Conservation (phyloP, 805 yeast genomes). For the Teunomyces aglyptinius region DNA sequence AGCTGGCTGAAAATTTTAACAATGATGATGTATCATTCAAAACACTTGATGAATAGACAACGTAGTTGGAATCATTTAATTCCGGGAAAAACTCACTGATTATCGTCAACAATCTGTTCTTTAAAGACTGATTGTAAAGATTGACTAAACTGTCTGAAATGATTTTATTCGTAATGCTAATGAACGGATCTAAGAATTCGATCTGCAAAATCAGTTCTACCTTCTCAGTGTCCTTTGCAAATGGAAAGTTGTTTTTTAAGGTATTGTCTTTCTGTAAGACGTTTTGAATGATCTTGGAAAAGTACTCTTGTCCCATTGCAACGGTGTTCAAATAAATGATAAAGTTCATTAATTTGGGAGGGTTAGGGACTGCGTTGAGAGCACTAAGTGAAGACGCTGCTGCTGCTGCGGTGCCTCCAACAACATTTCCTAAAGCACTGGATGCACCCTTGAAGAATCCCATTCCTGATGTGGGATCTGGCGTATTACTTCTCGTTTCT, state of each 20-base stretch:
- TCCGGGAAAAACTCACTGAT: constrained; percentile 45
- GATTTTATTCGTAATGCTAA: constrained; percentile 9
- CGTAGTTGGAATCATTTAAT: constrained; percentile 25
- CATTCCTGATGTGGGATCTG: constrained; percentile 18
- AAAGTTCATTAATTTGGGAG: constrained; percentile 54
- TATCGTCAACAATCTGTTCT: constrained; percentile 41
- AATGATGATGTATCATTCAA: constrained; percentile 37
- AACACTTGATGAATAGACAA: constrained; percentile 25
- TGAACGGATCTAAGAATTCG: constrained; percentile 34
- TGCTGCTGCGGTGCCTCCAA: constrained; percentile 26
- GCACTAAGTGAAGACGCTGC: constrained; percentile 15
- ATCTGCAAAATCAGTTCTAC: constrained; percentile 27
- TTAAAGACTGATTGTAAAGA: constrained; percentile 49
- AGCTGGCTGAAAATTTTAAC: constrained; percentile 53
- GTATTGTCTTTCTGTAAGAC: constrained; percentile 25
- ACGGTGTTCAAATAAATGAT: constrained; percentile 72
- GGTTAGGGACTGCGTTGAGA: constrained; percentile 28
- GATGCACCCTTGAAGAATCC: constrained; percentile 46
- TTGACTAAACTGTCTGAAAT: constrained; percentile 40
- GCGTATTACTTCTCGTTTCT: constrained; percentile 29
- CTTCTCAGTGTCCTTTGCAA: constrained; percentile 35
- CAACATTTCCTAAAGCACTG: constrained; percentile 44
- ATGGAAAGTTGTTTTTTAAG: constrained; percentile 29
- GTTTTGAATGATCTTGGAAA: constrained; percentile 51
- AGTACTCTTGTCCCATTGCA: constrained; percentile 58